Percentiles rank a stretch among this genome's conserved stretches.
Evolutionary conservation across 331 rosid species (phyloP).

Genomic region (Malus hybrid): DNA sequence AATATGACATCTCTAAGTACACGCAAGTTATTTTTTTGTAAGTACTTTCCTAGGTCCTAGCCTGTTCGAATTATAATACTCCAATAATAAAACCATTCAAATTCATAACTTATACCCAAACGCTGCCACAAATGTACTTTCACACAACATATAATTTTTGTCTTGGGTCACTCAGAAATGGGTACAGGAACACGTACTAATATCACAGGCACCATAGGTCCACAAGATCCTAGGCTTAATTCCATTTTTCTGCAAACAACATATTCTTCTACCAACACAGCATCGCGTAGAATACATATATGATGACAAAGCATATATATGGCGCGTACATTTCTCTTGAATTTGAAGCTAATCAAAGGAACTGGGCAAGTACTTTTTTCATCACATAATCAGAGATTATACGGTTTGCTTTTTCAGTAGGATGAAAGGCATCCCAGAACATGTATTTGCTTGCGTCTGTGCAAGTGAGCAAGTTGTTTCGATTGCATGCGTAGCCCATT

Average conservation of each 20-base stretch:
- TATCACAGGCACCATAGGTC: background rate
- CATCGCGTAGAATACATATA: too few relatives aligned
- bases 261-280: background rate
- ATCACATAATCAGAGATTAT: constrained; percentile 45
- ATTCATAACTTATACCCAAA: too few relatives aligned
- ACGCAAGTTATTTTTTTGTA: too few relatives aligned
- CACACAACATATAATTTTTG: too few relatives aligned
- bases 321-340: background rate
- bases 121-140: too few relatives aligned
- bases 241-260: background rate
- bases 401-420: constrained; percentile 56
- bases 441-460: constrained; percentile 64
- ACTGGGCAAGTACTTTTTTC: constrained; percentile 26
- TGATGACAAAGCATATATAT: too few relatives aligned
- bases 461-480: constrained; percentile 48
- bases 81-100: too few relatives aligned
- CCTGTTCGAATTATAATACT: too few relatives aligned
- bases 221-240: background rate
- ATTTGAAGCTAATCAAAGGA: constrained; percentile 12
- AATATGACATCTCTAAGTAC: too few relatives aligned
- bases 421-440: constrained; percentile 94
- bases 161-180: too few relatives aligned
- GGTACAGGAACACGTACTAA: too few relatives aligned
- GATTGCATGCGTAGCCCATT: constrained; percentile 91
- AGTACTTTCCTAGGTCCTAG: too few relatives aligned